Percentiles rank a stretch among this genome's conserved stretches.
phyloP scores from a whole-genome alignment of 169 alveolate species.

The Eimeria falciformis region DNA sequence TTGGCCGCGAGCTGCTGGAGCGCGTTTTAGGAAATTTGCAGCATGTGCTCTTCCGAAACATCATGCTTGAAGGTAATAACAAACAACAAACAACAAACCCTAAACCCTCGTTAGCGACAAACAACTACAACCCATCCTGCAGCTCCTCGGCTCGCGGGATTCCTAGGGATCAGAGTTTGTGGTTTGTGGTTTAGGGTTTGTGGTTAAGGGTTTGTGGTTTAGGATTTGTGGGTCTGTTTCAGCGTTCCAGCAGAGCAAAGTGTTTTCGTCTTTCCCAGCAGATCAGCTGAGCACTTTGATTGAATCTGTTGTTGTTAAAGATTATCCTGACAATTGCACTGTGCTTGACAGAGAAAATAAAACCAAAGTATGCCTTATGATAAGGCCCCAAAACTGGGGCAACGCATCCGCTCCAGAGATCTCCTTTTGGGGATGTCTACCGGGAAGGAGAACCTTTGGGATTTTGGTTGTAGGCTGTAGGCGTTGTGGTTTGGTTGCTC shows the following conservation, averaged over 20 bases:
- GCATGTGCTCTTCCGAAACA: constrained; percentile 90
- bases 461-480: constrained; percentile 1
- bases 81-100: background rate
- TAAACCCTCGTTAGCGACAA: background rate
- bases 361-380: constrained; percentile 23
- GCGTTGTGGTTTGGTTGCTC: no score
- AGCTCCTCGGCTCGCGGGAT: background rate
- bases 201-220: background rate
- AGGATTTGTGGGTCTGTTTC: constrained; percentile 65
- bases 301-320: constrained; percentile 87
- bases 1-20: constrained; percentile 86
- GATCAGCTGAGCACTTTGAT: constrained; percentile 86
- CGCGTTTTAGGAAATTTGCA: constrained; percentile 91
- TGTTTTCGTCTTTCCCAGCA: constrained; percentile 88
- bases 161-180: background rate
- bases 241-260: constrained; percentile 88
- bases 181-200: background rate
- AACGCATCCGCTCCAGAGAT: no score
- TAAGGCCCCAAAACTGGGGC: no score
- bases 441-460: no score
- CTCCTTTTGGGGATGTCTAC: no score
- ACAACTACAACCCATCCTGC: background rate
- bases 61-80: constrained; percentile 83
- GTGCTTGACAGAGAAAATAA: constrained; percentile 83
- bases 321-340: constrained; percentile 82